A percentile compares a stretch with the other conserved stretches of the same genome.
These are phyloP conservation scores for Suillus subaureus DNA, from an alignment of 768 basidiomycete genomes.

Conservation along the genomic window DNA sequence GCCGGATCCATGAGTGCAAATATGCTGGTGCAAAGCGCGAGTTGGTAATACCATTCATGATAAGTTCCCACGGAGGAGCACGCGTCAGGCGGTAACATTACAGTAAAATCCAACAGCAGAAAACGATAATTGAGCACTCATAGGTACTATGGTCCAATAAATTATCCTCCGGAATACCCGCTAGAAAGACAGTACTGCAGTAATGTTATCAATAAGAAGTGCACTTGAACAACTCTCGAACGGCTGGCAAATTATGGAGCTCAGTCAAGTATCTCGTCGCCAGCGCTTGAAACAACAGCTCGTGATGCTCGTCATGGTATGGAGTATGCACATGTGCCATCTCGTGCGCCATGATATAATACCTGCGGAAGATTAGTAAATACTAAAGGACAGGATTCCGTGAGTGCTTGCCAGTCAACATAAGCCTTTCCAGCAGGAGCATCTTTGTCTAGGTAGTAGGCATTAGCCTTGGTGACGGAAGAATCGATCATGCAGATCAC, in stretches of 20 bases:
- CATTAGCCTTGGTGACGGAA: neutral
- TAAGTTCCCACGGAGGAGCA: conserved; percentile 1
- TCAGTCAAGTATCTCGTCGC: neutral
- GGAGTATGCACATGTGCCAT: conserved; percentile 25
- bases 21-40: neutral
- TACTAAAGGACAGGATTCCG: neutral
- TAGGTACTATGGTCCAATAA: neutral
- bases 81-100: neutral
- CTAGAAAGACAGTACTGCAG: too few relatives aligned
- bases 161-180: neutral
- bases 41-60: neutral
- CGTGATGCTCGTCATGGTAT: conserved; percentile 31
- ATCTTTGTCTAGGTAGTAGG: neutral
- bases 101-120: neutral
- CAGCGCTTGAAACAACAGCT: conserved; percentile 17
- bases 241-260: neutral
- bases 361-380: conserved; percentile 17
- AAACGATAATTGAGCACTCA: neutral
- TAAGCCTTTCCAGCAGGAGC: neutral
- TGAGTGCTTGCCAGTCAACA: neutral
- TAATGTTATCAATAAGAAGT: neutral
- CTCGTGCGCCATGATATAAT: conserved; percentile 31
- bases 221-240: conserved; percentile 1
- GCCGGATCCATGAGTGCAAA: conserved; percentile 37
- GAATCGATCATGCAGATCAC: neutral